phyloP scores from a whole-genome alignment of 1,284 basidiomycete genomes.

The Ustilago cynodontis region DNA sequence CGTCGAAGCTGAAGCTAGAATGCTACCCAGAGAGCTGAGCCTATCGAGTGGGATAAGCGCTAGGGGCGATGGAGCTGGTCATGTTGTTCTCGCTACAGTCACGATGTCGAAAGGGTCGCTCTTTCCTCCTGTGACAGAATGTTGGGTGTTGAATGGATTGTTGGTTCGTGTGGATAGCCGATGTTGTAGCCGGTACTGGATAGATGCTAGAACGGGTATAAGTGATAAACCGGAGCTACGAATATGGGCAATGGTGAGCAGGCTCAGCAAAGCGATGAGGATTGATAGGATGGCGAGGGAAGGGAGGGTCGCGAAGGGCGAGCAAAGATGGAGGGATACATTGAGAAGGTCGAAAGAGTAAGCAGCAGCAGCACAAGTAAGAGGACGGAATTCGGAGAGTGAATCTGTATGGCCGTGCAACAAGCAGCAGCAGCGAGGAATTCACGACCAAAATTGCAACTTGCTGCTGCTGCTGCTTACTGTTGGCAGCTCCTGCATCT shows the following conservation, averaged over 20 bases:
- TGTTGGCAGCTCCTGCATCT: background rate
- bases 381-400: constrained; percentile 1
- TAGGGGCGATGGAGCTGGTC: background rate
- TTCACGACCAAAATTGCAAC: background rate
- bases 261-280: background rate
- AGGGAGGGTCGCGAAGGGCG: background rate
- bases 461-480: constrained; percentile 4
- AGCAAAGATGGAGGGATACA: background rate
- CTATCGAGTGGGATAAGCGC: constrained; percentile 1
- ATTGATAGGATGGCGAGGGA: background rate
- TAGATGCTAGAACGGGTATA: background rate
- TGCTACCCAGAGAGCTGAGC: background rate
- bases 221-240: background rate
- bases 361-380: background rate
- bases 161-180: background rate
- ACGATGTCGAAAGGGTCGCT: background rate
- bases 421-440: background rate
- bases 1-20: background rate
- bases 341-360: constrained; percentile 1
- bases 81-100: background rate
- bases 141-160: background rate
- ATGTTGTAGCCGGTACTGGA: background rate
- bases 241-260: background rate
- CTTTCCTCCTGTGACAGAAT: background rate
- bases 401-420: background rate